Evolutionary conservation across 306 rosid genomes (phyloP).

Genomic region (Psophocarpus tetragonolobus): DNA sequence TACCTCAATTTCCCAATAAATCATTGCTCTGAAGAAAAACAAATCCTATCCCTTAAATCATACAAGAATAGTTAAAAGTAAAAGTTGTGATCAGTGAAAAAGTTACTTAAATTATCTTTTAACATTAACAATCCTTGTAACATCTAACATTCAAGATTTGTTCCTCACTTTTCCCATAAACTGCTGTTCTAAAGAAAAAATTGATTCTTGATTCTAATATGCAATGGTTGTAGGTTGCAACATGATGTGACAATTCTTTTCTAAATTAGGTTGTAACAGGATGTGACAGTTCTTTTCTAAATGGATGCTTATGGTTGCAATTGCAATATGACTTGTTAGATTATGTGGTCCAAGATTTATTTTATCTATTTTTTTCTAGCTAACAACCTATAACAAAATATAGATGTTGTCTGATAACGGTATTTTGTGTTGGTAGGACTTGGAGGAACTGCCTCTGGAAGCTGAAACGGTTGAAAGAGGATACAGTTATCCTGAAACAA

Average conservation of each 20-base stretch:
- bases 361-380: slow-evolving; percentile 1
- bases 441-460: slow-evolving; percentile 93
- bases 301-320: background rate
- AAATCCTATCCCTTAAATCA: too few species aligned
- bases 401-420: slow-evolving; percentile 23
- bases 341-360: background rate
- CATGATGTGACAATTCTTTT: background rate
- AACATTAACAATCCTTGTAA: background rate
- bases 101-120: background rate
- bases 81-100: background rate
- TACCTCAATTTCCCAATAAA: background rate
- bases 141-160: background rate
- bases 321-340: background rate
- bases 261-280: background rate
- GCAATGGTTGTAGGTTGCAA: slow-evolving; percentile 15
- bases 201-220: background rate
- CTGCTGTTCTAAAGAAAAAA: background rate
- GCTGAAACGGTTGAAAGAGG: slow-evolving; percentile 97
- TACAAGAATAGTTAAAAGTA: background rate
- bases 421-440: slow-evolving; percentile 54
- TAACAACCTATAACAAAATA: background rate
- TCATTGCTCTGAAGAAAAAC: background rate
- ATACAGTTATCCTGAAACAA: slow-evolving; percentile 69
- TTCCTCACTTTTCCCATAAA: background rate
- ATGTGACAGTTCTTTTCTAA: background rate